Conservation (phyloP, 2,329 filamentous ascomycete genomes). For the Pestalotiopsis sp. region DNA sequence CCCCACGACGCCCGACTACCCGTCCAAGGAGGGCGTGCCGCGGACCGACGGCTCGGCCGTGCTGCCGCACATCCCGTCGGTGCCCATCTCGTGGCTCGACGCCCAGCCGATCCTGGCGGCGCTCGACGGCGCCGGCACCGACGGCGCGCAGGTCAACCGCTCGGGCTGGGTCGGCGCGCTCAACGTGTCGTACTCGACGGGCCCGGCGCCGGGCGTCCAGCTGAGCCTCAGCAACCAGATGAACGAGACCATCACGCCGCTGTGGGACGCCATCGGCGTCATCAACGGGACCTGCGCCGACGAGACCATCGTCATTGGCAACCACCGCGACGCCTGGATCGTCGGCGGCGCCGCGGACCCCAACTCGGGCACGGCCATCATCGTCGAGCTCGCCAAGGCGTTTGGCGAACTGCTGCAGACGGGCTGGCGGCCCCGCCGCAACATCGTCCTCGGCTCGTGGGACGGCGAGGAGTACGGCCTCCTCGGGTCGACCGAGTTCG, state of each 20-base stretch:
- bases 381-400: slow-evolving; percentile 75
- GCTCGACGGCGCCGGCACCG: slow-evolving; percentile 74
- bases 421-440: slow-evolving; percentile 82
- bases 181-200: slow-evolving; percentile 45
- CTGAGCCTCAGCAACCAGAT: slow-evolving; percentile 71
- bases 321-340: slow-evolving; percentile 84
- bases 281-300: slow-evolving; percentile 78
- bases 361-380: slow-evolving; percentile 76
- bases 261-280: slow-evolving; percentile 80
- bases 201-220: slow-evolving; percentile 55
- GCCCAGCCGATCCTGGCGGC: slow-evolving; percentile 77
- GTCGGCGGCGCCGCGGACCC: slow-evolving; percentile 84
- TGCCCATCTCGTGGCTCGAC: slow-evolving; percentile 80
- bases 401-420: slow-evolving; percentile 70
- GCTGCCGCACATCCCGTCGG: slow-evolving; percentile 76
- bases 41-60: slow-evolving; percentile 64
- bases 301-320: slow-evolving; percentile 78
- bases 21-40: slow-evolving; percentile 72
- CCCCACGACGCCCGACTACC: slow-evolving; percentile 82
- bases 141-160: slow-evolving; percentile 66
- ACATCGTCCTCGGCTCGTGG: slow-evolving; percentile 75
- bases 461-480: slow-evolving; percentile 80
- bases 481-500: slow-evolving; percentile 83
- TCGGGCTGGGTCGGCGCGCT: slow-evolving; percentile 59
- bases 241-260: slow-evolving; percentile 68